These are phyloP conservation scores for Coemansia sp. DNA, from an alignment of 192 early-diverging fungal species.

Conservation along the genomic window DNA sequence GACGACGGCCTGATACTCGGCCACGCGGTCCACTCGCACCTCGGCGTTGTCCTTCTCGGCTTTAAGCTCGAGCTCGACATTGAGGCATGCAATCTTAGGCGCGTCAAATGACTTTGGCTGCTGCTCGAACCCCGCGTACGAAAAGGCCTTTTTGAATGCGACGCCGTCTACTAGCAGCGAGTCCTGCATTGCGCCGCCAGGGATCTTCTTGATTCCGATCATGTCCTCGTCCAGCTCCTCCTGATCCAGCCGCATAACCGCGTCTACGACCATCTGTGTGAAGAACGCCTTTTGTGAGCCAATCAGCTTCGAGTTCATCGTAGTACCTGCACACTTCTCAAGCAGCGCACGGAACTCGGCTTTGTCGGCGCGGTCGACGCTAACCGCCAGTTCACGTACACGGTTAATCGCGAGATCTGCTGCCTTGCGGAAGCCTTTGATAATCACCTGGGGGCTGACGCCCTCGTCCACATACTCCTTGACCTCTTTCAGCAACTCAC, in stretches of 20 bases:
- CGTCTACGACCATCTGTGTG: constrained; percentile 97
- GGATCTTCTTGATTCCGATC: constrained; percentile 98
- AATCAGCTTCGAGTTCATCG: constrained; percentile 98
- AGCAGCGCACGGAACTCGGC: constrained; percentile 84
- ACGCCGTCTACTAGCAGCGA: constrained; percentile 94
- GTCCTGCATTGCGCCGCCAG: constrained; percentile 98
- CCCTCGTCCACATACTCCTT: constrained; percentile 93
- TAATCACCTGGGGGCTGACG: constrained; percentile 88
- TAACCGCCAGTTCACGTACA: constrained; percentile 88
- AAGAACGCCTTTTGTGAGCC: constrained; percentile 97
- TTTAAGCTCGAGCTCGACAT: constrained; percentile 98
- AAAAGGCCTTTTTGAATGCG: constrained; percentile 99
- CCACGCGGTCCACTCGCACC: constrained; percentile 92
- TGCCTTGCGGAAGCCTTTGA: constrained; percentile 94
- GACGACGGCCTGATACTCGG: constrained; percentile 98
- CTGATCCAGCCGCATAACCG: constrained; percentile 93
- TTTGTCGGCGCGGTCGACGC: constrained; percentile 77
- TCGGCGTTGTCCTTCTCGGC: constrained; percentile 99
- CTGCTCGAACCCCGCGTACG: constrained; percentile 99
- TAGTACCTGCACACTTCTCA: constrained; percentile 94
- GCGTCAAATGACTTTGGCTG: constrained; percentile 92
- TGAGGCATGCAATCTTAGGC: constrained; percentile 89
- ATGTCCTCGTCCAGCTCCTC: constrained; percentile 92
- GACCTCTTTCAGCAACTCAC: constrained; percentile 95
- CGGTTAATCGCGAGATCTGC: constrained; percentile 87